These are phyloP conservation scores for Eragrostis nindensis DNA, from an alignment of 176 grass and related monocot species.

Conservation along the genomic window DNA sequence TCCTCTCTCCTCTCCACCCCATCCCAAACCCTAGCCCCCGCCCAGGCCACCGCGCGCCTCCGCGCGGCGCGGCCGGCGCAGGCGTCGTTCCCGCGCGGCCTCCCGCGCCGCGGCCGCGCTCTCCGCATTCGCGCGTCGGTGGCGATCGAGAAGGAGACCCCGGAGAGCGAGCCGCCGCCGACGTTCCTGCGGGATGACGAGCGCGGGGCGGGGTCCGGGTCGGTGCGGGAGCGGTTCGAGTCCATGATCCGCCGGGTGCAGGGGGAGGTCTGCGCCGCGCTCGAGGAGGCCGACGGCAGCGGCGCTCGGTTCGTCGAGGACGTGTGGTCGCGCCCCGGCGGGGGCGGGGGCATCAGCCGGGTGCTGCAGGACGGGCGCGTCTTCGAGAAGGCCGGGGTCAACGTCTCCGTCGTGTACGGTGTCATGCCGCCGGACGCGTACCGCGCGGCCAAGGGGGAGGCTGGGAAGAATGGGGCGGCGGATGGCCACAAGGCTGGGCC, in stretches of 20 bases:
- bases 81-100: conserved; percentile 1
- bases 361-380: conserved; percentile 91
- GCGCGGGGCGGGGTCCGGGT: conserved; percentile 49
- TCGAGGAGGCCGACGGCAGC: conserved; percentile 81
- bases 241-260: conserved; percentile 84
- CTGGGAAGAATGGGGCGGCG: conserved; percentile 39
- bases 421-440: conserved; percentile 96
- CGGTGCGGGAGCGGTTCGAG: conserved; percentile 95
- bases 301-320: conserved; percentile 80
- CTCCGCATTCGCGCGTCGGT: conserved; percentile 59
- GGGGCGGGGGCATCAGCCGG: conserved; percentile 92
- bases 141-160: conserved; percentile 94
- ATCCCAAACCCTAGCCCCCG: conserved; percentile 27
- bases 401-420: conserved; percentile 93
- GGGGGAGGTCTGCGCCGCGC: conserved; percentile 86
- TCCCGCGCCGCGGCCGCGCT: not conserved
- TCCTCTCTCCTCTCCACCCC: conserved; percentile 62
- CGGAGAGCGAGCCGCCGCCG: conserved; percentile 86
- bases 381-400: conserved; percentile 96
- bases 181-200: conserved; percentile 80
- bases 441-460: conserved; percentile 82
- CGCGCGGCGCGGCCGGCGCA: not conserved
- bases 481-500: conserved; percentile 65
- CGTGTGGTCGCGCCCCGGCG: conserved; percentile 86
- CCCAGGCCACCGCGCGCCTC: not conserved